Conservation (phyloP, 441 rosid species). For the Erysimum pusillum region DNA sequence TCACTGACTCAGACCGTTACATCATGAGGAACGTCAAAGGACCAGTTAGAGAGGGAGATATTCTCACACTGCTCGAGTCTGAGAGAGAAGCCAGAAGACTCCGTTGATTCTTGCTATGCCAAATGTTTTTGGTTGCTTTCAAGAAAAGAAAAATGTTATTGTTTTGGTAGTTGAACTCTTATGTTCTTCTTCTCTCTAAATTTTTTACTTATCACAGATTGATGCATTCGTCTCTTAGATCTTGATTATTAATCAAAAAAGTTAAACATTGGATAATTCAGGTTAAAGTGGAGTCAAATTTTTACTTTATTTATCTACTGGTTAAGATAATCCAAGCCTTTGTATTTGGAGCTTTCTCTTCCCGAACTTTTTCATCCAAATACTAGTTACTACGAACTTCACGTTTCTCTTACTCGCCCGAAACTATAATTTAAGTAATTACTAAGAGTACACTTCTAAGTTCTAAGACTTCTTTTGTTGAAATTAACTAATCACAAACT, state of each 20-base stretch:
- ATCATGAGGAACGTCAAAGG: constrained; percentile 93
- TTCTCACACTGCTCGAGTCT: constrained; percentile 80
- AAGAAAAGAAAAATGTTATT: neutral
- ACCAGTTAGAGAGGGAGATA: constrained; percentile 84
- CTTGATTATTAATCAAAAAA: too few relatives aligned
- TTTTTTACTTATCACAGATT: neutral
- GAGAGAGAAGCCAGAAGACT: constrained; percentile 92
- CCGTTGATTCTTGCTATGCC: constrained; percentile 51
- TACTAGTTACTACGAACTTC: too few relatives aligned
- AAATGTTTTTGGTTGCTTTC: neutral
- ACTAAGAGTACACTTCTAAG: too few relatives aligned
- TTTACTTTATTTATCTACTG: too few relatives aligned
- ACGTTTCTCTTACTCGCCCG: too few relatives aligned
- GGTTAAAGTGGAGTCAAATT: too few relatives aligned
- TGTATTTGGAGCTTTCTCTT: too few relatives aligned
- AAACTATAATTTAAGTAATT: too few relatives aligned
- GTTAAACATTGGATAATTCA: neutral
- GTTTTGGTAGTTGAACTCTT: constrained; percentile 7
- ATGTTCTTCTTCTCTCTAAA: neutral
- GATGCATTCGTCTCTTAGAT: neutral
- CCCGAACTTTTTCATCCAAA: too few relatives aligned
- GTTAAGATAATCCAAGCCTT: too few relatives aligned
- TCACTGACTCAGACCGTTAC: constrained; percentile 78
- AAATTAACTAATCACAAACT: too few relatives aligned
- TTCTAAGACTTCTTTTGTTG: too few relatives aligned